Evolutionary conservation across 495 filamentous ascomycete species (phyloP).

Genomic region (Aspergillus heteromorphus): DNA sequence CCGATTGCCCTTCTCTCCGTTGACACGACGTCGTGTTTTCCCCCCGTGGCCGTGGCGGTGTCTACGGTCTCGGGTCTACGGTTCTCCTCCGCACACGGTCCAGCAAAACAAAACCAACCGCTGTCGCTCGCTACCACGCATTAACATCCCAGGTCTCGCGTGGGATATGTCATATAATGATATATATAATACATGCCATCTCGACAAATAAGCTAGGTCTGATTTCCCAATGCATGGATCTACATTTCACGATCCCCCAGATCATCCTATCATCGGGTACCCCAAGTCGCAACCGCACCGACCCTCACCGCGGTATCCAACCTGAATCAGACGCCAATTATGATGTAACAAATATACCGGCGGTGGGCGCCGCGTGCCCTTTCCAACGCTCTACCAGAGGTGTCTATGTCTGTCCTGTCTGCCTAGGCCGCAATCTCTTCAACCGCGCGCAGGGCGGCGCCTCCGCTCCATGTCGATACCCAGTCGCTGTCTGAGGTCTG

Average conservation of each 20-base stretch:
- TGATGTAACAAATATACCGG: not conserved
- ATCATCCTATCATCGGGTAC: not conserved
- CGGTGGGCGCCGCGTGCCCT: too few relatives aligned
- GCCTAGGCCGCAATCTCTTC: slow-evolving; percentile 22
- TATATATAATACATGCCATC: not conserved
- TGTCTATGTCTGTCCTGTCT: too few relatives aligned
- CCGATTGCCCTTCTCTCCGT: too few relatives aligned
- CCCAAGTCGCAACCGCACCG: not conserved
- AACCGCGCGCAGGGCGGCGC: slow-evolving; percentile 30
- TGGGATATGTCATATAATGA: not conserved
- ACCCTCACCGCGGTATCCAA: not conserved
- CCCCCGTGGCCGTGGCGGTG: too few relatives aligned
- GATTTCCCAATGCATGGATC: not conserved
- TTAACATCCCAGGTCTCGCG: not conserved
- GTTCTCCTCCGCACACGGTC: too few relatives aligned
- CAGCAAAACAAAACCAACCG: too few relatives aligned
- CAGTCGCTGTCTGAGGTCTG: slow-evolving; percentile 64
- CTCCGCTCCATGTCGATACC: slow-evolving; percentile 62
- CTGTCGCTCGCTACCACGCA: too few relatives aligned
- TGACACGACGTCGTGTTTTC: too few relatives aligned
- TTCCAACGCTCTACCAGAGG: too few relatives aligned
- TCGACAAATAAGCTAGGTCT: not conserved
- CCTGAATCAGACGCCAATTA: not conserved
- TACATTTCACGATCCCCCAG: not conserved
- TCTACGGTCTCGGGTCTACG: too few relatives aligned